Evolutionary conservation across 2,329 filamentous ascomycete genomes (phyloP), one percentile per base, ranked within the genome.

Genomic region (Fusarium humuli): DNA sequence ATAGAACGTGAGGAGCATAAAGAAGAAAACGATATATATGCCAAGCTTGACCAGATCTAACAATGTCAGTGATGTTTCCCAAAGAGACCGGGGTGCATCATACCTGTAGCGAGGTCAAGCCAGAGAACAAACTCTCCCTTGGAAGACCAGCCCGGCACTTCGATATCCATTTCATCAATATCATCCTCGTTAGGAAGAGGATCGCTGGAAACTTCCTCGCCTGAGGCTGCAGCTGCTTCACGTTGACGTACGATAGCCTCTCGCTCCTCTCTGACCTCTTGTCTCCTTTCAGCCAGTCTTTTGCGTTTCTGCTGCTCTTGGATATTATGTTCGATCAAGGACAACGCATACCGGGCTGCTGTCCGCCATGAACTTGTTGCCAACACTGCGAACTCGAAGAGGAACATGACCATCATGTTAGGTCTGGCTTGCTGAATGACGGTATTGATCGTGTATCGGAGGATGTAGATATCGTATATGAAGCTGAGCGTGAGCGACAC

Each of bases 381-480:
- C 65, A 98, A 83, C 45, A 99, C 90, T 40, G 95, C 94, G 77
- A 98, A 98, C 79, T 99, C 96, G 75, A 99, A 99, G 8, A 97
- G 90, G 77, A 99, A 99, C 94, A 99, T 98, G 69, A 99, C 94
- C 94, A 98, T 99, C 92, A 99, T 98, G 63, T 97, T 96, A 1
- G 95, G 94, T n/a, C 92, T 87, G 4, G 95, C 93, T 77, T 97
- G 91, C 61, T 92, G 90, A 52, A 98, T 90, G 32, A 98, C 94
- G 0, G 92, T 93, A 29, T 90, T 88, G 66, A 97, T 86, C 62
- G 92, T 91, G 79, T 97, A 98, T 50, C 86, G 87, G 70, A 98
- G 89, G 81, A 99, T 90, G 78, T 87, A 91, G 25, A 90, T 79
- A 77, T 97, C 92, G 81, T 97, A 98, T 18, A 89, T 73, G 62